Evolutionary conservation across 2,329 filamentous ascomycete species (phyloP).

Genomic region (Hortaea werneckii): DNA sequence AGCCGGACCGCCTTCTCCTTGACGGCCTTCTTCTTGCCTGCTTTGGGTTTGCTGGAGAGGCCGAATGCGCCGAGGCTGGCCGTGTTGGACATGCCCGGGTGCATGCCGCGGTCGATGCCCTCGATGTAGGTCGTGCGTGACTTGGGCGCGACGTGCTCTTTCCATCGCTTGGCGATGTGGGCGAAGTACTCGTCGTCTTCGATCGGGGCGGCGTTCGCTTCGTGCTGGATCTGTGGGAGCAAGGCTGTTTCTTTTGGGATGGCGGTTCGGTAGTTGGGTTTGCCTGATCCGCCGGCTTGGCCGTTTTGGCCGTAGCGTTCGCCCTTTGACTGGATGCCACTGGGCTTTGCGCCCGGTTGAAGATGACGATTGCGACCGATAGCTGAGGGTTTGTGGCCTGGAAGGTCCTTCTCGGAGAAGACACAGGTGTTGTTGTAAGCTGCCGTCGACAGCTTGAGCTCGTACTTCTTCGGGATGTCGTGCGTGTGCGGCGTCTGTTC

Average conservation of each 20-base stretch:
- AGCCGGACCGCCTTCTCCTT: constrained; percentile 86
- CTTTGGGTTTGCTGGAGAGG: constrained; percentile 19
- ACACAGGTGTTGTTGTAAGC: constrained; percentile 78
- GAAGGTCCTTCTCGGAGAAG: constrained; percentile 88
- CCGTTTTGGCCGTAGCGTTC: constrained; percentile 14
- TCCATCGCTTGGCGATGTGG: constrained; percentile 28
- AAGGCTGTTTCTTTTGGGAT: constrained; percentile 65
- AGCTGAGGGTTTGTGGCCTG: constrained; percentile 38
- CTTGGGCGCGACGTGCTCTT: constrained; percentile 31
- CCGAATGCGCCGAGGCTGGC: constrained; percentile 26
- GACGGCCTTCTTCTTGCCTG: constrained; percentile 33
- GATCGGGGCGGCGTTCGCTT: constrained; percentile 61
- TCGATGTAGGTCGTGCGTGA: constrained; percentile 40
- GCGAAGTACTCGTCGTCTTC: constrained; percentile 59
- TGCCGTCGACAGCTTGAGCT: constrained; percentile 58
- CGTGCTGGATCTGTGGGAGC: constrained; percentile 61
- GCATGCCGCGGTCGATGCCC: constrained; percentile 25
- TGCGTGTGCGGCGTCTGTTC: constrained; percentile 57
- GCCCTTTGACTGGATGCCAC: constrained; percentile 14
- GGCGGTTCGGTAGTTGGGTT: constrained; percentile 19
- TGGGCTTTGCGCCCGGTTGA: constrained; percentile 2
- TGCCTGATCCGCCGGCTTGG: constrained; percentile 1
- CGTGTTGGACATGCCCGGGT: constrained; percentile 24
- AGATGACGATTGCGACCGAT: constrained; percentile 12
- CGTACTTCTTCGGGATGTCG: constrained; percentile 77